Base-by-base conservation (phyloP, 192 early-diverging fungal species). In the Backusella parvicylindrica region DNA sequence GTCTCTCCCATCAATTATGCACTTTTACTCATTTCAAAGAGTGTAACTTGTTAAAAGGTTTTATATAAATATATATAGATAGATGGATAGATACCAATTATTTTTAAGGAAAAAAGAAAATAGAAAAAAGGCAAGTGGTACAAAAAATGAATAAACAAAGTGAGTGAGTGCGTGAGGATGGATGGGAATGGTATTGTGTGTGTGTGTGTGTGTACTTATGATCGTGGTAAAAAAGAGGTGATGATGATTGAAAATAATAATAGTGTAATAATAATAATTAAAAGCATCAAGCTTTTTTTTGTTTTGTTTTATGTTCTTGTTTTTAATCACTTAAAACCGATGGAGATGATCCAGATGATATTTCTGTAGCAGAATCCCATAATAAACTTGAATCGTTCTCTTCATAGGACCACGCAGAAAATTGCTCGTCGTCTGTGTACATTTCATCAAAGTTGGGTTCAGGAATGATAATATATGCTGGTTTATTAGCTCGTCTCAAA, bases 391-490 rank as follows among this genome's bases (percentile, higher is more conserved):
- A 33, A 33, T 31, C 28, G 28, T 70, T 41, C 28, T 70, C 68
- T 47, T 70, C 68, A 47, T 70, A 41, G 7, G 68, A 70, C 68
- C 68, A 70, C 1, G 68, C 68, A 26, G 68, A 70, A 13, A 70
- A 70, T 23, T 31, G 38, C 0, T 43, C 68, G 21, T 41, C 30
- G 12, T 70, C 41, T 21, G 40, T 28, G 28, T 70, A 47, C 28
- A 26, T 70, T 31, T 70, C 23, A 37, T 68, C 49, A 5, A 53
- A 68, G 5, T 37, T 75, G 50, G 35, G 28, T 21, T 53, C 33
- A n/a, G 74, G 74, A 56, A 75, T 75, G 68, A 6, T 33, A 9
- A 75, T 75, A 40, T 47, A 49, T n/a, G 74, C 36, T 56, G 74
- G 74, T 38, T 75, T 75, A 23, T 68, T 32, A 37, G 28, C 56